Base-by-base conservation (phyloP, 495 filamentous ascomycete genomes). In the Xylaria curta region DNA sequence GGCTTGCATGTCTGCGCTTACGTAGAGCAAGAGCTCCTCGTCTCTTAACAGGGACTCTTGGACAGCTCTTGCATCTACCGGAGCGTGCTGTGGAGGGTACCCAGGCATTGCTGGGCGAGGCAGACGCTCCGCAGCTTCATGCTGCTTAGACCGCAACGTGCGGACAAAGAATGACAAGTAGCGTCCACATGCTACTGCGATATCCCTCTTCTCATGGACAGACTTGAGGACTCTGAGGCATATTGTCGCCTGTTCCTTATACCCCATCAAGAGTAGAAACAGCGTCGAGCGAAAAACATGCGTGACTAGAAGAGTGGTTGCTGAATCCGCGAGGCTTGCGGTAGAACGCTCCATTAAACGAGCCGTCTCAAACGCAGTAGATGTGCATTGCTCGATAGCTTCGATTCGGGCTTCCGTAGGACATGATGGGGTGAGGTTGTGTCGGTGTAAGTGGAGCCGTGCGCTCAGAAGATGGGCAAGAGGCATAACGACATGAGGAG, bases 251-350 rank as follows among this genome's bases (percentile, higher is more conserved):
- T 89, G 84, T 6, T 89, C 87, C 78, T 90, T 95, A 58, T 92
- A 89, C 59, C 90, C 87, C 0, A 89, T 89, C 68, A 95, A 90
- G 26, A 93, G 87, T 12, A 97, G 84, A 71, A 98, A 89, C 1
- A 99, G 85, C 9, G 91, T 88, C 76, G 93, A 97, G 40, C 97
- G 93, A 91, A 95, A 98, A 66, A 97, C 85, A 76, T 99, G 97
- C 4, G 91, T 91, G 72, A 94, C 92, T 12, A 96, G 85, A 10
- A 87, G 79, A 8, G 81, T 76, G 1, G 84, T 85, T 17, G 85
- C 83, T 13, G 81, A 79, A 62, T 85, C 79, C 60, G 80, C 78
- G 2, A 87, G 79, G 33, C 77, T 75, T 4, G 79, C 69, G 15
- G 78, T 89, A 21, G 87, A 89, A 15, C 95, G 90, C 19, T 88